Conservation (phyloP, 192 early-diverging fungal species). For the Entophlyctis luteolus region DNA sequence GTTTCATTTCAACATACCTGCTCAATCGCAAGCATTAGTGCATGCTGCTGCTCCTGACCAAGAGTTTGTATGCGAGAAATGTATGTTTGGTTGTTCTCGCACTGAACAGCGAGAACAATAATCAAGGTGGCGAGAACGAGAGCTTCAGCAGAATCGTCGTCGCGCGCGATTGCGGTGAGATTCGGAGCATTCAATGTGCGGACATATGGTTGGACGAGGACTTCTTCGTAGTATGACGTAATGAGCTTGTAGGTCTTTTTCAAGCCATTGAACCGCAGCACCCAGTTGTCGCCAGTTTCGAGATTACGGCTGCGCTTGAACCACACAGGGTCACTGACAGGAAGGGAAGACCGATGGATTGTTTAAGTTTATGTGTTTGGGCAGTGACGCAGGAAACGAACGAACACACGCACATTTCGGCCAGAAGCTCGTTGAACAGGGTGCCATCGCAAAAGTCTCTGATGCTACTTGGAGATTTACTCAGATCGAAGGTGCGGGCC, state of each 20-base stretch:
- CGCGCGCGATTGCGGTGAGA: constrained; percentile 80
- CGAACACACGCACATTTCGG: constrained; percentile 69
- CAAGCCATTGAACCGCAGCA: constrained; percentile 86
- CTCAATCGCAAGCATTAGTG: constrained; percentile 89
- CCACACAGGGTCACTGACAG: constrained; percentile 78
- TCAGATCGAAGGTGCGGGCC: constrained; percentile 5
- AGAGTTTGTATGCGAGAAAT: constrained; percentile 82
- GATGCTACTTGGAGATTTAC: constrained; percentile 24
- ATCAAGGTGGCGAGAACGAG: constrained; percentile 79
- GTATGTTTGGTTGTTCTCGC: constrained; percentile 75
- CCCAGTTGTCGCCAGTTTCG: constrained; percentile 89
- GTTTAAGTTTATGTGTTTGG: background rate
- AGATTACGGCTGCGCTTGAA: constrained; percentile 73
- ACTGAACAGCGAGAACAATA: constrained; percentile 81
- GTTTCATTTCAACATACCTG: constrained; percentile 40
- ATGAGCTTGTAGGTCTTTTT: constrained; percentile 86
- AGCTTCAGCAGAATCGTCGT: constrained; percentile 65
- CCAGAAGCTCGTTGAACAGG: constrained; percentile 75
- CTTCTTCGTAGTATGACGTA: constrained; percentile 81
- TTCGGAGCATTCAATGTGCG: constrained; percentile 62
- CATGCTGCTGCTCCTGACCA: constrained; percentile 67
- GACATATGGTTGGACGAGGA: constrained; percentile 64
- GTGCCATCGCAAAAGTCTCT: constrained; percentile 77
- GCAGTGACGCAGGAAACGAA: background rate
- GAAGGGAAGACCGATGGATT: background rate